phyloP scores from a whole-genome alignment of 1,284 basidiomycete species.

The Schizopora paradoxa region DNA sequence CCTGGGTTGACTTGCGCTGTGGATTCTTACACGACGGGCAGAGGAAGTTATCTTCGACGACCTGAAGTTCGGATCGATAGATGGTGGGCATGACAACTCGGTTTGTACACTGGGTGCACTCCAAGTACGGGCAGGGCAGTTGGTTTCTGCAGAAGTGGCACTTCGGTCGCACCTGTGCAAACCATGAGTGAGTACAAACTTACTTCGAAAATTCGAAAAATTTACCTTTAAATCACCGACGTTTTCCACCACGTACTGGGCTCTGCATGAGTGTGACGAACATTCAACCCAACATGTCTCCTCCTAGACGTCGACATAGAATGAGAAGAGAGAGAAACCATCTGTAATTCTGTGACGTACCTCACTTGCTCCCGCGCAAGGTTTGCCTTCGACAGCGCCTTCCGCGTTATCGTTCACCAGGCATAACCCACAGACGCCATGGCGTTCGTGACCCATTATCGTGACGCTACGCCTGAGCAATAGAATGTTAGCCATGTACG shows the following conservation, averaged over 20 bases:
- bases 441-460: slow-evolving; percentile 21
- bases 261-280: slow-evolving; percentile 5
- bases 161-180: slow-evolving; percentile 16
- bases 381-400: too few species aligned
- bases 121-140: slow-evolving; percentile 21
- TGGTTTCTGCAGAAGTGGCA: slow-evolving; percentile 24
- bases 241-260: slow-evolving; percentile 13
- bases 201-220: background rate
- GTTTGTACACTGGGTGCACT: slow-evolving; percentile 22
- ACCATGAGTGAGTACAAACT: background rate
- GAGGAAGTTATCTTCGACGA: slow-evolving; percentile 16
- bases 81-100: slow-evolving; percentile 22
- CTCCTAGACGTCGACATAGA: background rate
- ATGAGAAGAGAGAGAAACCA: too few species aligned
- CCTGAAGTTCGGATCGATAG: too few species aligned
- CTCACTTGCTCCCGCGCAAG: too few species aligned
- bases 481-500: background rate
- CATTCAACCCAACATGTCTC: slow-evolving; percentile 14
- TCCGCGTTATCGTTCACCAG: slow-evolving; percentile 3
- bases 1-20: too few species aligned
- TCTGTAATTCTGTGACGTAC: too few species aligned
- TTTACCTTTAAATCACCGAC: background rate
- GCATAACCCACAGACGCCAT: slow-evolving; percentile 21
- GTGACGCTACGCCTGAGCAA: slow-evolving; percentile 23
- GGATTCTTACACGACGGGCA: slow-evolving; percentile 21